Conservation (phyloP, 768 basidiomycete genomes). For the Botryobasidium botryosum region DNA sequence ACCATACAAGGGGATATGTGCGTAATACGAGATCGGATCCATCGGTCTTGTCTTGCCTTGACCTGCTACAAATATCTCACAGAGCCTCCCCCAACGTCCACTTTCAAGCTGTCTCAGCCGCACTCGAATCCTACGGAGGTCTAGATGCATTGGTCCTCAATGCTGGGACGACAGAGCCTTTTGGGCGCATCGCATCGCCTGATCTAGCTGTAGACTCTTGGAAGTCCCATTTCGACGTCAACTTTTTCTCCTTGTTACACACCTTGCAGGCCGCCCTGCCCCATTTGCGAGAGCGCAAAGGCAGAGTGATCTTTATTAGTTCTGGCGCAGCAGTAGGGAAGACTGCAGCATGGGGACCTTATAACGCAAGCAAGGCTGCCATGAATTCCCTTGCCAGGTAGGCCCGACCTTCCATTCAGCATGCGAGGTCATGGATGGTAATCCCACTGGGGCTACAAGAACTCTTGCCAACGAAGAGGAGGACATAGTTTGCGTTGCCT, state of each 20-base stretch:
- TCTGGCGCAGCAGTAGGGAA: constrained; percentile 67
- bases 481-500: constrained; percentile 50
- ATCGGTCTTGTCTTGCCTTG: background rate
- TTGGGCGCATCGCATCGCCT: constrained; percentile 32
- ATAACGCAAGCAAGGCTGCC: constrained; percentile 74
- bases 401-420: background rate
- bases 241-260: constrained; percentile 71
- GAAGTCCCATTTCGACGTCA: constrained; percentile 65
- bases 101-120: constrained; percentile 36
- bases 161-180: constrained; percentile 60
- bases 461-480: constrained; percentile 76
- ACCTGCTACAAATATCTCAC: constrained; percentile 2
- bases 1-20: constrained; percentile 60
- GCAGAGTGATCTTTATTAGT: constrained; percentile 64
- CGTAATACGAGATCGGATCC: constrained; percentile 21
- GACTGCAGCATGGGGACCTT: constrained; percentile 58
- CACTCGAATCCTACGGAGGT: constrained; percentile 35
- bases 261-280: constrained; percentile 53
- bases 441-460: constrained; percentile 23
- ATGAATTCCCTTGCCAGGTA: constrained; percentile 75
- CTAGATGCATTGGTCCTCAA: constrained; percentile 73
- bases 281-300: constrained; percentile 44
- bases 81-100: constrained; percentile 45
- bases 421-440: constrained; percentile 7
- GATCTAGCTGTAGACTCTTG: constrained; percentile 37